phyloP scores from a whole-genome alignment of 2,329 filamentous ascomycete genomes.

The Berkeleyomyces rouxiae region DNA sequence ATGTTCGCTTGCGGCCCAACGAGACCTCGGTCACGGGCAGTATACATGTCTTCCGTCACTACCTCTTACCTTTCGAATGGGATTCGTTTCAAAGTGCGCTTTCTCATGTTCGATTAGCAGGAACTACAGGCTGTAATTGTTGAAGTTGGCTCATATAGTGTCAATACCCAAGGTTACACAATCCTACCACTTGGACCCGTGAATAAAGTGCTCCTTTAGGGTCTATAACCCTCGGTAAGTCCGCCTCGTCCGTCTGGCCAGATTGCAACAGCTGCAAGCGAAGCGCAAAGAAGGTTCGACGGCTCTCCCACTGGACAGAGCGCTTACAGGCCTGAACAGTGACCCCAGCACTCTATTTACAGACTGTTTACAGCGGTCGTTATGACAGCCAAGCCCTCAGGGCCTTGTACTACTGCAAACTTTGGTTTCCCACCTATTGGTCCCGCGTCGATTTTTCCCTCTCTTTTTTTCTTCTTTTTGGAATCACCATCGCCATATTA shows the following conservation, averaged over 20 bases:
- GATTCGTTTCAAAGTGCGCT: no score
- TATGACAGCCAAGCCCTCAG: neutral
- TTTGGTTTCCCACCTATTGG: neutral
- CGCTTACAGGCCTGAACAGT: neutral
- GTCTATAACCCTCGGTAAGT: neutral
- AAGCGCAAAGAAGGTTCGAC: neutral
- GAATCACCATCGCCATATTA: neutral
- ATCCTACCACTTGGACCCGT: neutral
- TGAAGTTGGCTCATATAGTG: neutral
- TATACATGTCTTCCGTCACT: no score
- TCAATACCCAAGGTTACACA: neutral
- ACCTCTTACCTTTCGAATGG: no score
- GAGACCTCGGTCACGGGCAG: no score
- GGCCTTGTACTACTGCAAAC: neutral
- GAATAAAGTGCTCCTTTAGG: neutral
- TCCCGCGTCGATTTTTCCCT: neutral
- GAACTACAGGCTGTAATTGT: no score
- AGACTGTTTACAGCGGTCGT: neutral
- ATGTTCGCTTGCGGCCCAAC: no score
- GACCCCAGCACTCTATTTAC: neutral
- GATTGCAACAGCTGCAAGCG: neutral
- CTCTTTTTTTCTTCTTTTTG: neutral
- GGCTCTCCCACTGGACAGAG: neutral
- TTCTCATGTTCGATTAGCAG: no score
- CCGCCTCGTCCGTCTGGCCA: neutral